Evolutionary conservation across 768 basidiomycete species (phyloP).

Genomic region (Pholiota molesta): DNA sequence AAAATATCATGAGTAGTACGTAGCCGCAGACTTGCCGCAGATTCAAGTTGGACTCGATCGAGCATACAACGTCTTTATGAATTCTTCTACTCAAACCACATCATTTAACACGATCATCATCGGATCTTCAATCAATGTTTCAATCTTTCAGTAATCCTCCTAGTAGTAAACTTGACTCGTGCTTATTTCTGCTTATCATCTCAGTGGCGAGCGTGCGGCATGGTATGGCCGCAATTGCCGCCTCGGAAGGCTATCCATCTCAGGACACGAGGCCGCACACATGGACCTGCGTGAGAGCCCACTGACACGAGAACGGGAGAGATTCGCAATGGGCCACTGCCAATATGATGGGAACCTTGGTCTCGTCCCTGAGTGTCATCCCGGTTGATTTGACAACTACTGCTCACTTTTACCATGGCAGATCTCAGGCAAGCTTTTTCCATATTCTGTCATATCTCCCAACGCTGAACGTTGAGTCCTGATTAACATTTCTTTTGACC

Average conservation of each 20-base stretch:
- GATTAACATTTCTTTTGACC: background rate
- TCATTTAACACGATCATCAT: too few species aligned
- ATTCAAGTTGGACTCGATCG: too few species aligned
- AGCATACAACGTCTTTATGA: too few species aligned
- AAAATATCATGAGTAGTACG: too few species aligned
- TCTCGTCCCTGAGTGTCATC: background rate
- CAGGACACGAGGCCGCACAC: background rate
- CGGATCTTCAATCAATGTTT: too few species aligned
- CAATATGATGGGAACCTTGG: background rate
- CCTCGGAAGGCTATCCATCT: background rate
- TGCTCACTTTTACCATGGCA: slow-evolving; percentile 4
- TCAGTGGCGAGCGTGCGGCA: too few species aligned
- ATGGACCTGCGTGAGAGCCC: background rate
- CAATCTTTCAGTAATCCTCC: too few species aligned
- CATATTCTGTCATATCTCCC: background rate
- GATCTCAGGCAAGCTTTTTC: slow-evolving; percentile 1
- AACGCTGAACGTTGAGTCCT: background rate
- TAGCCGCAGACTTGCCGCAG: too few species aligned
- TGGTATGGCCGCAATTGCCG: background rate
- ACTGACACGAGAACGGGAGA: background rate
- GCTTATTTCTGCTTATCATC: too few species aligned
- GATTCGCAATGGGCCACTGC: background rate
- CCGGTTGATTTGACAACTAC: background rate
- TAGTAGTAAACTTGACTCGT: too few species aligned
- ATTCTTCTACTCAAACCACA: too few species aligned